Evolutionary conservation across 306 rosid genomes (phyloP), one percentile per base, ranked within the genome.

Genomic region (Medicago ruthenica): DNA sequence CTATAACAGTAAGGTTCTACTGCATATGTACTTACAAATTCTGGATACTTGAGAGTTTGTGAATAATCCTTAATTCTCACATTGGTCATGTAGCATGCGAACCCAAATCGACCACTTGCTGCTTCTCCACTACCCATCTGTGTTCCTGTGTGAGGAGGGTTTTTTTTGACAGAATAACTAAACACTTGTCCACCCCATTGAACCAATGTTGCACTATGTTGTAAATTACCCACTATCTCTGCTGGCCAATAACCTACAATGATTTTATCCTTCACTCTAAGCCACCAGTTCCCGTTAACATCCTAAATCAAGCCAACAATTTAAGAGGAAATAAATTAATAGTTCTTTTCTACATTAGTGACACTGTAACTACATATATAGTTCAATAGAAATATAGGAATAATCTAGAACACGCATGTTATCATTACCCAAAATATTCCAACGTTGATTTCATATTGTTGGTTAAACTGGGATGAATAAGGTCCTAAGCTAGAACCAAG

Each of bases 161-260:
- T 31, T 18, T 41, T 18, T 75, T 58, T 84, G 1, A 91, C 50
- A 4, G 62, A 27, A 6, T 83, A 1, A 62, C 96, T 89, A 31
- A 44, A 84, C 14, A 93, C 93, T 40, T 89, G 87, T 4, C 96
- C 95, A 0, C 97, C 98, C 96, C 91, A 89, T 76, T 90, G 80
- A 15, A 89, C 93, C n/a, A 79, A 0, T 12, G 14, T 67, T 0
- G 95, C 90, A 42, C 87, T 83, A 13, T 69, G 80, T 2, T 22
- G 41, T 51, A 86, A 11, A 5, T 66, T 14, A 0, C 9, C 10
- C 11, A 93, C 75, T 7, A 93, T 50, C 13, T 24, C n/a, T 0
- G 24, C 48, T 0, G 96, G 91, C 86, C 87, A 93, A 66, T 89
- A 93, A 3, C 95, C 98, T 47, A 89, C 18, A 0, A 74, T 24